Conservation (phyloP, 495 filamentous ascomycete genomes). For the Annulohypoxylon stygium region DNA sequence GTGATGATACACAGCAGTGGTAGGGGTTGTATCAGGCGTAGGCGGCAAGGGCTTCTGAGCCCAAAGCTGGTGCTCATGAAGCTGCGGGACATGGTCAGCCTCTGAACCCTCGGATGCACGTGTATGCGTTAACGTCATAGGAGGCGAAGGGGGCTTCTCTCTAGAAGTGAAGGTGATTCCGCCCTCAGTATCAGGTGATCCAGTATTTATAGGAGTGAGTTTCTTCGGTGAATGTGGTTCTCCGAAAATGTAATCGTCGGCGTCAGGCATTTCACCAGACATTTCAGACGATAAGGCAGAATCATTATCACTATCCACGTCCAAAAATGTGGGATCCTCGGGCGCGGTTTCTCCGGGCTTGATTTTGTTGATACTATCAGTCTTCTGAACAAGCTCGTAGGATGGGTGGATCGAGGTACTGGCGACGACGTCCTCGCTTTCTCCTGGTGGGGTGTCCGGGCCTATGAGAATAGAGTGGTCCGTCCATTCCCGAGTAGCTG, state of each 20-base stretch:
- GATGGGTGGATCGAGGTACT: conserved; percentile 55
- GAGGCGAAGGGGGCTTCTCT: conserved; percentile 79
- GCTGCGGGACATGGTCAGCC: conserved; percentile 50
- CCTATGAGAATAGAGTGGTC: conserved; percentile 60
- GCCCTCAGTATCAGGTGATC: conserved; percentile 50
- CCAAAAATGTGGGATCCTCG: conserved; percentile 71
- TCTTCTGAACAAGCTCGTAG: conserved; percentile 64
- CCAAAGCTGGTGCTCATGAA: conserved; percentile 60
- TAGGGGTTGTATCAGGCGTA: conserved; percentile 66
- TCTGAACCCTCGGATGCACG: conserved; percentile 67
- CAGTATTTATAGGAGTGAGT: conserved; percentile 44
- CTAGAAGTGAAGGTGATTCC: conserved; percentile 25
- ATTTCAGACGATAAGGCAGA: conserved; percentile 86
- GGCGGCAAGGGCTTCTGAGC: conserved; percentile 63
- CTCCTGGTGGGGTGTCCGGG: conserved; percentile 49
- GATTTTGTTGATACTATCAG: conserved; percentile 59
- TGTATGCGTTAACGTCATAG: conserved; percentile 77
- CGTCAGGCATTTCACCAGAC: conserved; percentile 74
- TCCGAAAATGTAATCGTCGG: conserved; percentile 58
- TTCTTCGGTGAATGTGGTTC: conserved; percentile 47
- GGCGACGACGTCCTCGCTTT: conserved; percentile 47
- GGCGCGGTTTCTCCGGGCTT: conserved; percentile 46
- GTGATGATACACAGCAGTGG: conserved; percentile 50
- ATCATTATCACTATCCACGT: conserved; percentile 75
- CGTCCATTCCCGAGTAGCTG: conserved; percentile 59